Evolutionary conservation across 345 rosid genomes (phyloP).

Genomic region (Hibiscus mutabilis): DNA sequence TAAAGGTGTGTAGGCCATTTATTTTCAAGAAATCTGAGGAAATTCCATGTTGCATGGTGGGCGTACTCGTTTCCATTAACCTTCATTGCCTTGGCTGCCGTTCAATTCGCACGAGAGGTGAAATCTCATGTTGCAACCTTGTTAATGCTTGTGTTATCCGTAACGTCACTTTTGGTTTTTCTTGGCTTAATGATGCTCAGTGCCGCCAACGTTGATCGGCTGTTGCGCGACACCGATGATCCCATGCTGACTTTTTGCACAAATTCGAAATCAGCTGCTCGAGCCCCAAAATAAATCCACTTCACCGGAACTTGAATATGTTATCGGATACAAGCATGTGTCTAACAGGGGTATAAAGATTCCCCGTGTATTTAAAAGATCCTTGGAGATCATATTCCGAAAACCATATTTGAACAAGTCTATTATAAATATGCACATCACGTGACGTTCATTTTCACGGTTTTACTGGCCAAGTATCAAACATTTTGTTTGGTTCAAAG

Average conservation of each 20-base stretch:
- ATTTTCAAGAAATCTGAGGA: constrained; percentile 63
- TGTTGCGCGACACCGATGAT: constrained; percentile 29
- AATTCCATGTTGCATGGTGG: constrained; percentile 66
- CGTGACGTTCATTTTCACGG: background rate
- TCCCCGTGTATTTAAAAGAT: background rate
- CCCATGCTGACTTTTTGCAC: constrained; percentile 21
- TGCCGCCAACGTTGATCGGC: constrained; percentile 27
- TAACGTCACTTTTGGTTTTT: constrained; percentile 42
- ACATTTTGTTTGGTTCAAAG: background rate
- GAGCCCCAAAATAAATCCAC: background rate
- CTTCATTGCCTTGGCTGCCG: constrained; percentile 54
- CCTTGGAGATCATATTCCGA: background rate
- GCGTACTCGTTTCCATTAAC: constrained; percentile 54
- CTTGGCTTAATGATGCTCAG: constrained; percentile 45
- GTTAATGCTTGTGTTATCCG: constrained; percentile 37
- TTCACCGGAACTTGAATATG: background rate
- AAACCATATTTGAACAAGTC: background rate
- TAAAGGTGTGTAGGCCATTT: constrained; percentile 50
- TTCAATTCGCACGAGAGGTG: constrained; percentile 45
- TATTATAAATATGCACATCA: background rate
- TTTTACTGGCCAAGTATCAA: background rate
- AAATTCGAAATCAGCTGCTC: constrained; percentile 15
- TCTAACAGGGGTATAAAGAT: background rate
- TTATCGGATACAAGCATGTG: background rate
- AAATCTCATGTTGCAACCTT: constrained; percentile 26